Conservation (phyloP, 2,329 filamentous ascomycete genomes). For the Botryosphaeria agaves region DNA sequence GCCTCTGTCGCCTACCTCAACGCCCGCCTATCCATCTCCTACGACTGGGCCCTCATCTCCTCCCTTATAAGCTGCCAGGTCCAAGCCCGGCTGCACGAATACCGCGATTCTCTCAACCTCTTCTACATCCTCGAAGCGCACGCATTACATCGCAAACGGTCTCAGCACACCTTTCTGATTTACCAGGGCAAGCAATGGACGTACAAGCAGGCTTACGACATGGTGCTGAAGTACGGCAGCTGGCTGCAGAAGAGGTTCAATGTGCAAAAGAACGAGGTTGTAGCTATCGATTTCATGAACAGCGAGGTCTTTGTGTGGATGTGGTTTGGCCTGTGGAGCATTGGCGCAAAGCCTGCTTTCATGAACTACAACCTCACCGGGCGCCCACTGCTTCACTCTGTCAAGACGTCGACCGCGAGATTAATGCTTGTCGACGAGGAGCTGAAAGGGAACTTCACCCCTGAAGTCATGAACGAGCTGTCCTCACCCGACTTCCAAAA, state of each 20-base stretch:
- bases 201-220: constrained; percentile 59
- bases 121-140: constrained; percentile 61
- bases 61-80: constrained; percentile 30
- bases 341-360: constrained; percentile 69
- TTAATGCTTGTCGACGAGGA: constrained; percentile 52
- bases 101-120: constrained; percentile 42
- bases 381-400: constrained; percentile 55
- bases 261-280: constrained; percentile 54
- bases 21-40: constrained; percentile 47
- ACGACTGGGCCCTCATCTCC: constrained; percentile 46
- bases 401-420: constrained; percentile 47
- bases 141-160: constrained; percentile 38
- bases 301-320: constrained; percentile 62
- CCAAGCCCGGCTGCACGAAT: constrained; percentile 35
- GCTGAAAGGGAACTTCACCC: constrained; percentile 37
- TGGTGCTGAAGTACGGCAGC: constrained; percentile 50
- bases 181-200: constrained; percentile 55
- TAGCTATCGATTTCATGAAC: constrained; percentile 70
- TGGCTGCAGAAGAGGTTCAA: constrained; percentile 52
- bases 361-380: constrained; percentile 75
- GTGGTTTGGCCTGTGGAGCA: constrained; percentile 62
- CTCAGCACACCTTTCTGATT: constrained; percentile 38
- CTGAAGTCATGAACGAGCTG: constrained; percentile 30
- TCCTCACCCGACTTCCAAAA: constrained; percentile 20
- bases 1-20: constrained; percentile 65